Evolutionary conservation across 2,329 filamentous ascomycete species (phyloP).

Genomic region (Cladosporium oxysporum): DNA sequence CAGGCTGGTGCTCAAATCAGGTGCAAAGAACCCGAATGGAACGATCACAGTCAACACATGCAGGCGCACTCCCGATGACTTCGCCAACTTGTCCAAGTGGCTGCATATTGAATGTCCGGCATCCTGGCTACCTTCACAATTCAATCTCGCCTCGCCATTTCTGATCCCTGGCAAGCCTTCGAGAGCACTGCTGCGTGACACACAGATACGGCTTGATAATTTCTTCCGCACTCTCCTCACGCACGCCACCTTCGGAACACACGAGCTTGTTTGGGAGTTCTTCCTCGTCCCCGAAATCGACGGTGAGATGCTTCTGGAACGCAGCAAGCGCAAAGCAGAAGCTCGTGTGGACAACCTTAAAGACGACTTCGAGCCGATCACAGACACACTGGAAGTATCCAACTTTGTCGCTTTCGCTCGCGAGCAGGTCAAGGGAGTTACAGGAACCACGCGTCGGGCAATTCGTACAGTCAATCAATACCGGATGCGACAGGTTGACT

Average conservation of each 20-base stretch:
- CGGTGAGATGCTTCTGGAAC: conserved; percentile 82
- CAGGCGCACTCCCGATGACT: conserved; percentile 81
- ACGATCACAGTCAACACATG: conserved; percentile 95
- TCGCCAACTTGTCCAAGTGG: conserved; percentile 84
- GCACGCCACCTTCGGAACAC: conserved; percentile 90
- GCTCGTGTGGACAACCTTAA: conserved; percentile 78
- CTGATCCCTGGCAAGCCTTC: conserved; percentile 92
- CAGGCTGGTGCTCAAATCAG: conserved; percentile 90
- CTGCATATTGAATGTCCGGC: conserved; percentile 88
- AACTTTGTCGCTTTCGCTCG: conserved; percentile 88
- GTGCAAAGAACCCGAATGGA: conserved; percentile 75
- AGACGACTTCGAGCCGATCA: conserved; percentile 83
- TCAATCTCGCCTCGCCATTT: conserved; percentile 80
- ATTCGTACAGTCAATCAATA: conserved; percentile 77
- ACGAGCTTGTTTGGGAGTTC: conserved; percentile 99
- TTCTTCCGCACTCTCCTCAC: conserved; percentile 84
- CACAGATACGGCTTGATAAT: conserved; percentile 81
- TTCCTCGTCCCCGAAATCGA: conserved; percentile 95
- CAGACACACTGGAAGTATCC: conserved; percentile 77
- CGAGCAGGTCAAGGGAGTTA: conserved; percentile 83
- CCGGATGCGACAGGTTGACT: conserved; percentile 65
- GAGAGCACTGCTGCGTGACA: conserved; percentile 79
- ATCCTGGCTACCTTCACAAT: conserved; percentile 85
- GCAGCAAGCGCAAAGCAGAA: conserved; percentile 83
- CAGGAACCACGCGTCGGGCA: conserved; percentile 78